Percentiles rank a stretch among this genome's conserved stretches.
Evolutionary conservation across 495 filamentous ascomycete species (phyloP).

Genomic region (Aspergillus homomorphus): DNA sequence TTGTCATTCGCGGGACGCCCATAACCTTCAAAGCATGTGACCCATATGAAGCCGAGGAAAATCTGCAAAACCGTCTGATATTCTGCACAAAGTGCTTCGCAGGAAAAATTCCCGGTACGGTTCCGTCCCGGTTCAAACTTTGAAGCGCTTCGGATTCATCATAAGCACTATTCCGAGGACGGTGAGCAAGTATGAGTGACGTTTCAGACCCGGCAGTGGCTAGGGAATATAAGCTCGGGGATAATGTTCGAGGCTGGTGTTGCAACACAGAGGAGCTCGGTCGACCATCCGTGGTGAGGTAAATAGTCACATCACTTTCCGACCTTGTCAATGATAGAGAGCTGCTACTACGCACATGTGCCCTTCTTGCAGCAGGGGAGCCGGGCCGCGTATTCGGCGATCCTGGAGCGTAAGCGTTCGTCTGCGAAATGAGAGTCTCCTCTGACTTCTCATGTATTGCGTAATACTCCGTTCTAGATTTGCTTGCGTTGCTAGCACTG

Average conservation of each 20-base stretch:
- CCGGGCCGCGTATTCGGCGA: constrained; percentile 45
- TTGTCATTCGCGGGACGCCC: constrained; percentile 55
- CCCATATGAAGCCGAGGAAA: constrained; percentile 75
- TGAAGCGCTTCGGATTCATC: constrained; percentile 54
- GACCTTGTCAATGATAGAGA: constrained; percentile 46
- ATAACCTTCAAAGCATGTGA: constrained; percentile 67
- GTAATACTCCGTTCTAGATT: constrained; percentile 45
- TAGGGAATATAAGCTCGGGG: constrained; percentile 69
- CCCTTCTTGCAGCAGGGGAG: constrained; percentile 44
- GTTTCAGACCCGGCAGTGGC: constrained; percentile 61
- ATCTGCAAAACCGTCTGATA: constrained; percentile 71
- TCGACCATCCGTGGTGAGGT: constrained; percentile 30
- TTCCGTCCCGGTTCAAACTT: constrained; percentile 53
- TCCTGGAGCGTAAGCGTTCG: constrained; percentile 57
- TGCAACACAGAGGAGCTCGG: constrained; percentile 34
- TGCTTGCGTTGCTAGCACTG: constrained; percentile 19
- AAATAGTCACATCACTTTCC: constrained; percentile 41
- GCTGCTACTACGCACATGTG: constrained; percentile 49
- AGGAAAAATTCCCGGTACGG: constrained; percentile 64
- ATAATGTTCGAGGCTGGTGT: constrained; percentile 32
- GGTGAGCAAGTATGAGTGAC: constrained; percentile 59
- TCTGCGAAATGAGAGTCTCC: constrained; percentile 57
- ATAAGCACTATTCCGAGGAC: constrained; percentile 51
- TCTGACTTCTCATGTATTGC: constrained; percentile 52
- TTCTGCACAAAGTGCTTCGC: constrained; percentile 64